phyloP scores from a whole-genome alignment of 202 grass and related monocot species.

The Dendrocalamus latiflorus region DNA sequence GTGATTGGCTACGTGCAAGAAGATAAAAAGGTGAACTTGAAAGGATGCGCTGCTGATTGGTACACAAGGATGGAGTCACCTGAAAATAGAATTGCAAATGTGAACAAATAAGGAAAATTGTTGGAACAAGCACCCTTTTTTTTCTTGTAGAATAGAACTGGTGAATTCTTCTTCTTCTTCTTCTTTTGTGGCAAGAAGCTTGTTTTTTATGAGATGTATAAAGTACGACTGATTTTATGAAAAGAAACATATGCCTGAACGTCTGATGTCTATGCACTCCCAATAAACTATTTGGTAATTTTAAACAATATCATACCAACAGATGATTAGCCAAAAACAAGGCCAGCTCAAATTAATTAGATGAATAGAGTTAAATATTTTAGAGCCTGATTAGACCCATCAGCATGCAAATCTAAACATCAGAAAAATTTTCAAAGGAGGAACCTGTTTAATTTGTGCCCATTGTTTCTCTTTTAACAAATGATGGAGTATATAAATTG shows the following conservation, averaged over 20 bases:
- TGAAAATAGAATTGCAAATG: not conserved
- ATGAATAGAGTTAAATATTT: not conserved
- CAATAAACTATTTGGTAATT: slow-evolving; percentile 2
- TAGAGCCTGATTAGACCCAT: not conserved
- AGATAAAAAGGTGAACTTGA: not conserved
- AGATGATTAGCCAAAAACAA: not conserved
- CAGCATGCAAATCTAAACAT: not conserved
- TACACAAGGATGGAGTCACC: not conserved
- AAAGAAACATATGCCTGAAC: not conserved
- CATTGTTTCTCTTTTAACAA: not conserved
- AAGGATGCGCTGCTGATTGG: not conserved
- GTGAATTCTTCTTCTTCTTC: not conserved
- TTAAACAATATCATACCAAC: not conserved
- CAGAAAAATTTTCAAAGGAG: not conserved
- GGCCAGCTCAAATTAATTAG: not conserved
- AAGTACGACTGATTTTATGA: not conserved
- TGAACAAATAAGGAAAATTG: not conserved
- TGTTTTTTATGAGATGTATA: not conserved
- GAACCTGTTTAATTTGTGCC: not conserved
- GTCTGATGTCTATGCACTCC: not conserved
- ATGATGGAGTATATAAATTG: slow-evolving; percentile 7
- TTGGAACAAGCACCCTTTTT: not conserved
- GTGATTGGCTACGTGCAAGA: not conserved
- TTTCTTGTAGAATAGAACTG: not conserved
- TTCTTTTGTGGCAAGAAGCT: not conserved